Evolutionary conservation across 306 rosid genomes (phyloP), one percentile per base, ranked within the genome.

Genomic region (Pyrus communis): DNA sequence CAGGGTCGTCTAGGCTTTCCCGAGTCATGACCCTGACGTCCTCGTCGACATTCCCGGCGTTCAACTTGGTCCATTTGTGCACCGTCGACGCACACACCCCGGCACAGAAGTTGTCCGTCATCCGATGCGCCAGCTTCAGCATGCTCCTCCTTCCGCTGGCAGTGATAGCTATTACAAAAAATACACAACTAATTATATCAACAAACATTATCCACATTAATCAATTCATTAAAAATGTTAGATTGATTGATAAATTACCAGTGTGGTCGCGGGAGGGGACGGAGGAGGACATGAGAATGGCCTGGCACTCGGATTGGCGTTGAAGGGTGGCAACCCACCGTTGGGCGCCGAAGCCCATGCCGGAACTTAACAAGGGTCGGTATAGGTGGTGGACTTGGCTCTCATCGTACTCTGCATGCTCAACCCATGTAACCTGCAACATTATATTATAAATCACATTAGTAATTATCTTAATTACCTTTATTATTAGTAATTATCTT

Each of bases 81-180:
- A 92, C 93, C 0, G 99, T 96, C 0, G 99, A 96, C 0, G 97
- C 99, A 9, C 97, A 96, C 5, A 96, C 99, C 0, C 99, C 99
- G 0, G 99, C 98, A 4, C 97, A 96, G 86, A 96, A 96, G 82
- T 96, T 96, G 79, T 91, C 94, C 0, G 97, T 96, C 99, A 96
- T 96, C 1, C 99, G 78, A 40, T 89, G 97, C 0, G 99, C 99
- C 11, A 96, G 84, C 90, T 96, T 96, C 87, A 96, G 54, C 99
- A 96, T 96, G 91, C 99, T 92, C 9, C 97, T 68, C 76, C 93
- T 68, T 3, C 99, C 99, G 2, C 93, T 58, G 0, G 91, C 76
- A 0, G 93, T 96, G 72, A 96, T 96, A 0, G 82, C 89, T 71
- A 88, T 85, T 77, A 78, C 70, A 3, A 57, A 70, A 62, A 4